phyloP scores from a whole-genome alignment of 441 rosid species.

The Brassica hybrid region DNA sequence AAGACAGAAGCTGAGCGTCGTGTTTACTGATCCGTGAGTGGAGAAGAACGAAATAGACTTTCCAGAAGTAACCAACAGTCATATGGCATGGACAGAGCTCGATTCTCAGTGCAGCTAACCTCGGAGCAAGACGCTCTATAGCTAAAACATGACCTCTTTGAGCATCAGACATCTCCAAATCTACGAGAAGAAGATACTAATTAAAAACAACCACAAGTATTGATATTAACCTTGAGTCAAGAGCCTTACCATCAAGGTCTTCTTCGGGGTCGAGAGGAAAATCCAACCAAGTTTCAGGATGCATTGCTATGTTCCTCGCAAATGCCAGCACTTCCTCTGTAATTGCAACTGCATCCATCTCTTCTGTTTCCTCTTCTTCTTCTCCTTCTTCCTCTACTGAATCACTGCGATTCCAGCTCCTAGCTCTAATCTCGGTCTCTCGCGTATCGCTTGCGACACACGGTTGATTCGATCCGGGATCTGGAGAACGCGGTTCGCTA shows the following conservation, averaged over 20 bases:
- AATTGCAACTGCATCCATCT: constrained; percentile 59
- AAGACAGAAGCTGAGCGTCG: constrained; percentile 66
- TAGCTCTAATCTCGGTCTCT: constrained; percentile 22
- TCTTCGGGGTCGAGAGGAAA: constrained; percentile 75
- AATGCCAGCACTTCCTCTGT: constrained; percentile 76
- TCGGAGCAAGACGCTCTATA: constrained; percentile 62
- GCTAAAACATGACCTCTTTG: constrained; percentile 65
- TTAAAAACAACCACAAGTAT: too few relatives aligned
- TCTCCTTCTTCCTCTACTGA: constrained; percentile 34
- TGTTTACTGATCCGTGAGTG: constrained; percentile 66
- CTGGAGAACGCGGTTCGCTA: constrained; percentile 37
- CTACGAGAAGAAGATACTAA: constrained; percentile 45
- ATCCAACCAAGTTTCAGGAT: constrained; percentile 84
- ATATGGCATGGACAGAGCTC: constrained; percentile 77
- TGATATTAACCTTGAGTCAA: background rate
- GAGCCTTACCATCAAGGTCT: constrained; percentile 46
- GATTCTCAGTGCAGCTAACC: constrained; percentile 68
- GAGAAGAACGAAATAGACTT: constrained; percentile 77
- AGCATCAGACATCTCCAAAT: constrained; percentile 60
- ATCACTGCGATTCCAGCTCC: constrained; percentile 32
- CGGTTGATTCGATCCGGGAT: constrained; percentile 40
- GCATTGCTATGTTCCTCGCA: constrained; percentile 72
- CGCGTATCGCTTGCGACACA: constrained; percentile 28
- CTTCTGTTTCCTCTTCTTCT: constrained; percentile 42
- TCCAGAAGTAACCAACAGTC: constrained; percentile 73